Conservation (phyloP, 2,329 filamentous ascomycete genomes). For the Colletotrichum navitas region DNA sequence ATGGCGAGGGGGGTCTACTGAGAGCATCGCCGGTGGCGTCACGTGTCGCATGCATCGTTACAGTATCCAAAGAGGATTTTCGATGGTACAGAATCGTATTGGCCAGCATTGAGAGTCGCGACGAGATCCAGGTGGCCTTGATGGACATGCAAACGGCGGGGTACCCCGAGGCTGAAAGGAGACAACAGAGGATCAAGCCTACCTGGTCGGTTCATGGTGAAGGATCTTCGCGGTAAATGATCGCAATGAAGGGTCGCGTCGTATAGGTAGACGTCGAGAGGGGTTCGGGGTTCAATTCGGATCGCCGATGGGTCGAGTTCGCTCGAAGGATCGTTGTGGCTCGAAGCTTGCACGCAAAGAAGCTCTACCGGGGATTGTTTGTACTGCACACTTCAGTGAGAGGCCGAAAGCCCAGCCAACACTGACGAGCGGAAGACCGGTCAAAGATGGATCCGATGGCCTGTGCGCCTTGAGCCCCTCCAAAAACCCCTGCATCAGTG, state of each 20-base stretch:
- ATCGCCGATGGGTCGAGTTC: slow-evolving; percentile 39
- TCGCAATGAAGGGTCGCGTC: slow-evolving; percentile 38
- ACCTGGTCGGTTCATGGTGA: slow-evolving; percentile 73
- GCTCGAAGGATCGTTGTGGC: slow-evolving; percentile 33
- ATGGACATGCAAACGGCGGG: slow-evolving; percentile 40
- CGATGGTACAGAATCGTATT: neutral
- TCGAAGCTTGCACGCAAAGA: slow-evolving; percentile 36
- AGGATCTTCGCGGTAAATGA: slow-evolving; percentile 32
- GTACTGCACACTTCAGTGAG: slow-evolving; percentile 29
- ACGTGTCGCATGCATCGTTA: slow-evolving; percentile 20
- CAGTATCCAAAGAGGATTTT: neutral
- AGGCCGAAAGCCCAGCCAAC: slow-evolving; percentile 34
- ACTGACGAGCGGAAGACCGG: slow-evolving; percentile 42
- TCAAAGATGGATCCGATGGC: slow-evolving; percentile 44
- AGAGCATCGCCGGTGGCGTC: slow-evolving; percentile 7
- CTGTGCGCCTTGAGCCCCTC: slow-evolving; percentile 35
- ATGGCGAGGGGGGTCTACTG: slow-evolving; percentile 22
- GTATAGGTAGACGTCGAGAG: slow-evolving; percentile 35
- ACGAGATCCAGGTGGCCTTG: slow-evolving; percentile 23
- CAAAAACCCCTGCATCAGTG: slow-evolving; percentile 37
- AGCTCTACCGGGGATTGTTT: slow-evolving; percentile 37
- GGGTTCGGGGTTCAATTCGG: slow-evolving; percentile 35
- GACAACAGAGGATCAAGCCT: slow-evolving; percentile 50
- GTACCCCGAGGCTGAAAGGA: slow-evolving; percentile 40
- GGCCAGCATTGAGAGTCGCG: slow-evolving; percentile 13